A percentile compares a stretch with the other conserved stretches of the same genome.
These are phyloP conservation scores for Diaporthe sp. DNA, from an alignment of 2,329 filamentous ascomycete genomes.

Conservation along the genomic window DNA sequence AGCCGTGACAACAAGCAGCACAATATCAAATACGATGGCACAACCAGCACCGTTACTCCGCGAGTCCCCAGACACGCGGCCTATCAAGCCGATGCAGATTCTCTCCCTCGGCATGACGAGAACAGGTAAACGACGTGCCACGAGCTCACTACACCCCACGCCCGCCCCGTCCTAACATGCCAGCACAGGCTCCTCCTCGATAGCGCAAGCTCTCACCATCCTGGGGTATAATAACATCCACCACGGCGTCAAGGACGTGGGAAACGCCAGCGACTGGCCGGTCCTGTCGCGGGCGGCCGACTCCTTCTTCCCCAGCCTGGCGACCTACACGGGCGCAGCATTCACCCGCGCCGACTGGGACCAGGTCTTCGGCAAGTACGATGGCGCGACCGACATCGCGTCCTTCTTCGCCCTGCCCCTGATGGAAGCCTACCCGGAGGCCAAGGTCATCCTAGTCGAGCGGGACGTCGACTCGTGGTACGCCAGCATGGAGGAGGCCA, in stretches of 20 bases:
- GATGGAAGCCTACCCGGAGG: constrained; percentile 59
- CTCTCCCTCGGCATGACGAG: constrained; percentile 20
- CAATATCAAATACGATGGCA: not conserved
- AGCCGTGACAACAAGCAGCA: not conserved
- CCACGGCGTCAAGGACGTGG: constrained; percentile 38
- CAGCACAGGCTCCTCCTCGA: not conserved
- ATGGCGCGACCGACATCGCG: constrained; percentile 33
- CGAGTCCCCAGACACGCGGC: not conserved
- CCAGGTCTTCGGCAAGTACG: constrained; percentile 35
- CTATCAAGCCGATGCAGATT: constrained; percentile 11
- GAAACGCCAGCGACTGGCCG: constrained; percentile 36
- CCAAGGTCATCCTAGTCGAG: constrained; percentile 56
- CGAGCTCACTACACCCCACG: not conserved
- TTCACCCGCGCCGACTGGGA: constrained; percentile 39
- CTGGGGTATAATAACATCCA: constrained; percentile 35
- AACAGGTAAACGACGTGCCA: not conserved
- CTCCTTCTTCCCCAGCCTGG: constrained; percentile 37
- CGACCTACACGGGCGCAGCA: constrained; percentile 25
- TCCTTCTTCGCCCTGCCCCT: constrained; percentile 50
- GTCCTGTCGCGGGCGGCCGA: constrained; percentile 38
- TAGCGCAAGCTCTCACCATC: constrained; percentile 19
- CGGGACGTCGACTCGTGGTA: constrained; percentile 51
- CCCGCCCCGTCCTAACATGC: not conserved
- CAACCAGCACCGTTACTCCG: not conserved
- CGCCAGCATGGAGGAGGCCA: constrained; percentile 45